A percentile compares a stretch with the other conserved stretches of the same genome.
These are phyloP conservation scores for Aureobasidium sp. DNA, from an alignment of 2,329 filamentous ascomycete genomes.

Conservation along the genomic window DNA sequence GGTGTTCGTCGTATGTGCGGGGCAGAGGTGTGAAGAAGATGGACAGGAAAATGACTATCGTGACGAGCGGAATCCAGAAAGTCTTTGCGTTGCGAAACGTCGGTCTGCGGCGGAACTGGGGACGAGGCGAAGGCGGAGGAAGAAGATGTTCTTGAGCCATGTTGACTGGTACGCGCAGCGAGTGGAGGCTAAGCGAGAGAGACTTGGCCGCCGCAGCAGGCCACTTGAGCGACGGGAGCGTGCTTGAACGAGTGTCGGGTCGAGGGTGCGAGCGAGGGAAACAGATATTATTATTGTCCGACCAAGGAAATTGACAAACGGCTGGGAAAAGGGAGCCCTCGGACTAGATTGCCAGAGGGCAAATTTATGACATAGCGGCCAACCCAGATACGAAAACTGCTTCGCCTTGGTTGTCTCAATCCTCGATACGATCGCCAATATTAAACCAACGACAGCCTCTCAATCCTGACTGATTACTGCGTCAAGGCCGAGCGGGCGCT, in stretches of 20 bases:
- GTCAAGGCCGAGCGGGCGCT: background rate
- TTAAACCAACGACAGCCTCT: background rate
- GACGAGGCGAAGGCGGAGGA: slow-evolving; percentile 2
- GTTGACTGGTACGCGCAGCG: background rate
- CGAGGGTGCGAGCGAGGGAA: background rate
- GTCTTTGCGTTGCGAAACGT: slow-evolving; percentile 13
- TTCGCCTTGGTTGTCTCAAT: background rate
- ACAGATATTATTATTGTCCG: background rate
- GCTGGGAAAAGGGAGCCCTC: background rate
- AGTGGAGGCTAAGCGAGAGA: background rate
- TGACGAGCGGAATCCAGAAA: slow-evolving; percentile 13
- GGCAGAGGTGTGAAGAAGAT: slow-evolving; percentile 16
- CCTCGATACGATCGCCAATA: slow-evolving; percentile 2
- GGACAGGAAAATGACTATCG: slow-evolving; percentile 13
- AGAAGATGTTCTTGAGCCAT: slow-evolving; percentile 7
- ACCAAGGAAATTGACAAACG: slow-evolving; percentile 1
- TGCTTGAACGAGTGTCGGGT: slow-evolving; percentile 4
- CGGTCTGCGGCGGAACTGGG: background rate
- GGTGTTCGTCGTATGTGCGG: slow-evolving; percentile 10
- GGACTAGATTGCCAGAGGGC: background rate
- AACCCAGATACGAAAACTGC: background rate
- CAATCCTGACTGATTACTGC: background rate
- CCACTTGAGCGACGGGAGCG: background rate
- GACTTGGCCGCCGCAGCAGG: slow-evolving; percentile 1
- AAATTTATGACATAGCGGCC: slow-evolving; percentile 6